Percentiles rank a stretch among this genome's conserved stretches.
phyloP scores from a whole-genome alignment of 2,329 filamentous ascomycete species.

The Anisogramma anomala region DNA sequence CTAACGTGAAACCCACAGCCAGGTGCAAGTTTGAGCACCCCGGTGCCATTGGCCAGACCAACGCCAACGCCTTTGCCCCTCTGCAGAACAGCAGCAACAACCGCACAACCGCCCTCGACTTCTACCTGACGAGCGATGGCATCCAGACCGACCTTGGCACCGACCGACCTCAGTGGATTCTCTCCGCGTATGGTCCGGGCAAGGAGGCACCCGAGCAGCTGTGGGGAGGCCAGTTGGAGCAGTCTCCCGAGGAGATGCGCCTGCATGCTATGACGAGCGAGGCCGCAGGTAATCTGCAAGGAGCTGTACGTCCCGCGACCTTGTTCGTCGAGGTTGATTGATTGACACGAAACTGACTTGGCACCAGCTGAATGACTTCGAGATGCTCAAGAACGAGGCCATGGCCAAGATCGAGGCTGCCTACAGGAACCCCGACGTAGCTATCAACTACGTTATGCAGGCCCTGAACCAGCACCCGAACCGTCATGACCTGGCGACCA shows the following conservation, averaged over 20 bases:
- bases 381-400: conserved; percentile 50
- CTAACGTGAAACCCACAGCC: conserved; percentile 25
- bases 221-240: conserved; percentile 72
- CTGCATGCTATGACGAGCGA: conserved; percentile 55
- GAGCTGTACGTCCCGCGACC: conserved; percentile 31
- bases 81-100: conserved; percentile 27
- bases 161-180: conserved; percentile 70
- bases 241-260: conserved; percentile 80
- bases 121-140: conserved; percentile 43
- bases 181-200: conserved; percentile 76
- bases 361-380: conserved; percentile 47
- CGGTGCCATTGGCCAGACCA: conserved; percentile 22
- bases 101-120: conserved; percentile 22
- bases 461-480: conserved; percentile 64
- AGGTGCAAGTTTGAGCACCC: conserved; percentile 45
- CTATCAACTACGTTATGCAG: conserved; percentile 56
- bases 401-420: conserved; percentile 62
- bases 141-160: conserved; percentile 57
- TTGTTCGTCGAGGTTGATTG: background rate
- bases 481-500: conserved; percentile 50
- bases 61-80: conserved; percentile 20
- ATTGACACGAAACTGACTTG: conserved; percentile 12
- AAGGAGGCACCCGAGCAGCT: conserved; percentile 68
- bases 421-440: conserved; percentile 57
- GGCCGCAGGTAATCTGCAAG: conserved; percentile 46